A percentile compares a stretch with the other conserved stretches of the same genome.
Evolutionary conservation across 306 rosid species (phyloP).

Genomic region (Ormosia emarginata): DNA sequence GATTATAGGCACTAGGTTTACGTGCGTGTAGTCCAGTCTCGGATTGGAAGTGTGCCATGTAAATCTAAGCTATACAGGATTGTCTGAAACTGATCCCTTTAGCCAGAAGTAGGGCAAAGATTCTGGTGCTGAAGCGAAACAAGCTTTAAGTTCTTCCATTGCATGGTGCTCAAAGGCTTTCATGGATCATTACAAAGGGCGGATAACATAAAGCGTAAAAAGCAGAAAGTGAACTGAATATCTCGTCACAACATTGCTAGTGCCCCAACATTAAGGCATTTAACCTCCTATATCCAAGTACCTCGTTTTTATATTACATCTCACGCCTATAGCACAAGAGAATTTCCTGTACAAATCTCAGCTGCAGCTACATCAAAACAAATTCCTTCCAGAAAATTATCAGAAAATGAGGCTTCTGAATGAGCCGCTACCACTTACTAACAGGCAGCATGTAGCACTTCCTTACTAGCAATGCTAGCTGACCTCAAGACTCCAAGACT

Average conservation of each 20-base stretch:
- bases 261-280: not conserved
- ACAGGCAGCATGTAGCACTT: slow-evolving; percentile 3
- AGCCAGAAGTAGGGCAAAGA: not conserved
- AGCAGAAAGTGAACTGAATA: not conserved
- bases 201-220: not conserved
- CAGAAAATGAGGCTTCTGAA: slow-evolving; percentile 20
- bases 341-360: slow-evolving; percentile 29
- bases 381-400: not conserved
- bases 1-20: not conserved
- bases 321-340: not conserved
- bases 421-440: not conserved
- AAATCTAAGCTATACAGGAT: not conserved
- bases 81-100: not conserved
- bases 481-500: not conserved
- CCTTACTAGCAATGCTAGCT: slow-evolving; percentile 1
- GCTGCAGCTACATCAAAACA: slow-evolving; percentile 2
- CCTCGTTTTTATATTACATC: slow-evolving; percentile 6
- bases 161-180: not conserved
- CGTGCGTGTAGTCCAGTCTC: not conserved
- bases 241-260: not conserved
- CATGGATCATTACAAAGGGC: not conserved
- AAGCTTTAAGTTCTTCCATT: not conserved
- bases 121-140: not conserved
- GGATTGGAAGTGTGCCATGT: not conserved
- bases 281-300: not conserved